These are phyloP conservation scores for Phytophthora vignae DNA, from an alignment of 352 stramenopile genomes.

Conservation along the genomic window DNA sequence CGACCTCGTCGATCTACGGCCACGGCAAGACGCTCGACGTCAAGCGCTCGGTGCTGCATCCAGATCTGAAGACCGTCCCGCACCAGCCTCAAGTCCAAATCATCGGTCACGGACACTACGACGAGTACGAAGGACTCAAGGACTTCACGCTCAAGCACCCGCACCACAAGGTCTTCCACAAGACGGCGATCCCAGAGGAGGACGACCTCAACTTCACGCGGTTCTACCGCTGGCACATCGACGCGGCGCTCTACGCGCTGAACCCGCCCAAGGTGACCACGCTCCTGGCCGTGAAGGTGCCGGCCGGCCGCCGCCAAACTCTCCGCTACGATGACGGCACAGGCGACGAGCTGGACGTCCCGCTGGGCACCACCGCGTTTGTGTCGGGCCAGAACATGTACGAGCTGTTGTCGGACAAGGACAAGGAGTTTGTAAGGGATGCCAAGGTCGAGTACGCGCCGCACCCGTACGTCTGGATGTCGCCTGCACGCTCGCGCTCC, in stretches of 20 bases:
- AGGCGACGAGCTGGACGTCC: constrained; percentile 33
- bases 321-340: constrained; percentile 42
- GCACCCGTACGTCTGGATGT: constrained; percentile 47
- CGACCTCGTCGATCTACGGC: constrained; percentile 33
- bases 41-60: constrained; percentile 38
- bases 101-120: constrained; percentile 42
- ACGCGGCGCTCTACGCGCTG: constrained; percentile 36
- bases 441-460: constrained; percentile 41
- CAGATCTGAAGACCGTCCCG: constrained; percentile 41
- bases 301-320: constrained; percentile 31
- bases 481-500: constrained; percentile 33
- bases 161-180: constrained; percentile 45
- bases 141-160: constrained; percentile 43
- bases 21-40: constrained; percentile 43
- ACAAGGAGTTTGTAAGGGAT: constrained; percentile 39
- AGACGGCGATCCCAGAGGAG: constrained; percentile 33
- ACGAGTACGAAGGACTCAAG: constrained; percentile 42
- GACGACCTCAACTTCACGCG: constrained; percentile 40
- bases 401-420: constrained; percentile 31
- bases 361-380: constrained; percentile 38
- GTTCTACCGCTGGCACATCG: constrained; percentile 47
- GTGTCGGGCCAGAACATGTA: constrained; percentile 45
- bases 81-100: constrained; percentile 44
- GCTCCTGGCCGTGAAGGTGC: constrained; percentile 37
- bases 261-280: constrained; percentile 41